These are phyloP conservation scores for Cocos nucifera DNA, from an alignment of 176 grass and related monocot species.

Conservation along the genomic window DNA sequence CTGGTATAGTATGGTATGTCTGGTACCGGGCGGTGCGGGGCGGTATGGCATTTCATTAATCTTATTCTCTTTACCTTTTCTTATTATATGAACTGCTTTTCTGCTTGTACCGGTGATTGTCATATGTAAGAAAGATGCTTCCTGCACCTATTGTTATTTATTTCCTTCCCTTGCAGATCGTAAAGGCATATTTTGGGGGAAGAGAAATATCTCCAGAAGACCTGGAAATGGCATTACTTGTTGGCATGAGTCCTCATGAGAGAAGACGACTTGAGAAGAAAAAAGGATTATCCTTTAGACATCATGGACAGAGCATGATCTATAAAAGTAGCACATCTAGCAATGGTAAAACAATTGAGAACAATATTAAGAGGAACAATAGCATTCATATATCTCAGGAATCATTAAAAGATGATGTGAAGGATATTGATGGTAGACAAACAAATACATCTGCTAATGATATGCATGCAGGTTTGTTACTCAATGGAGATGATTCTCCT, in stretches of 20 bases:
- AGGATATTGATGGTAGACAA: neutral
- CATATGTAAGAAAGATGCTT: neutral
- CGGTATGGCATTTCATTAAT: too few species aligned
- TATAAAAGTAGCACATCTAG: slow-evolving; percentile 23
- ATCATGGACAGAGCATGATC: slow-evolving; percentile 36
- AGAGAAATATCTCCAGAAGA: slow-evolving; percentile 65
- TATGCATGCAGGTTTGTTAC: slow-evolving; percentile 16
- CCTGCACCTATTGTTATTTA: neutral
- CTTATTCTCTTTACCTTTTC: too few species aligned
- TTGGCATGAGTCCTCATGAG: slow-evolving; percentile 83
- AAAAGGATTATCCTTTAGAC: slow-evolving; percentile 51
- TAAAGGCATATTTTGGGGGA: slow-evolving; percentile 77
- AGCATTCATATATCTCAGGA: slow-evolving; percentile 5
- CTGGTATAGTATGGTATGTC: too few species aligned
- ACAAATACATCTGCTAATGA: slow-evolving; percentile 17
- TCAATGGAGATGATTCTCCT: slow-evolving; percentile 8
- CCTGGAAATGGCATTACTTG: slow-evolving; percentile 71
- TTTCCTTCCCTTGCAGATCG: slow-evolving; percentile 38
- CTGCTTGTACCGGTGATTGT: too few species aligned
- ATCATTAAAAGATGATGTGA: slow-evolving; percentile 16
- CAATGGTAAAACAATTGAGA: slow-evolving; percentile 20
- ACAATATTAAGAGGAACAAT: slow-evolving; percentile 28
- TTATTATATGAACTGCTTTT: too few species aligned
- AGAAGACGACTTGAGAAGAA: slow-evolving; percentile 72
- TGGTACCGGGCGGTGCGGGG: too few species aligned